Evolutionary conservation across 345 rosid genomes (phyloP).

Genomic region (Arabidopsis suecica): DNA sequence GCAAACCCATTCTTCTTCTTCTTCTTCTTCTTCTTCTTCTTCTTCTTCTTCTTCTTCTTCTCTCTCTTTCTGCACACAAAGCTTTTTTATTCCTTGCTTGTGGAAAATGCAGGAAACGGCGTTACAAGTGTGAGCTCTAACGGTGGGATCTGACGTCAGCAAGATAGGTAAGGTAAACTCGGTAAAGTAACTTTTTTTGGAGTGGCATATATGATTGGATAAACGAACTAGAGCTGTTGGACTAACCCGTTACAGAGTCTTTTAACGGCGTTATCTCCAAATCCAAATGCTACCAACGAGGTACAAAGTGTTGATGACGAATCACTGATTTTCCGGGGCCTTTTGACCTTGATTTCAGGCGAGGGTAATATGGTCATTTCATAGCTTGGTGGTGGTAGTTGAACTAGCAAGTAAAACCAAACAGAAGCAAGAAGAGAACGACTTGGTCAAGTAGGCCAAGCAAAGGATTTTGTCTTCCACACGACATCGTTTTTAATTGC

Average conservation of each 20-base stretch:
- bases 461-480: conserved; percentile 23
- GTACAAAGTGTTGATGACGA: conserved; percentile 12
- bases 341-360: conserved; percentile 24
- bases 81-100: conserved; percentile 11
- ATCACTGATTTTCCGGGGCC: conserved; percentile 24
- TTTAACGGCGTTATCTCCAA: conserved; percentile 39
- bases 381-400: neutral
- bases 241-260: conserved; percentile 38
- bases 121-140: conserved; percentile 36
- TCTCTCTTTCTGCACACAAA: conserved; percentile 19
- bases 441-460: conserved; percentile 36
- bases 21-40: conserved; percentile 1
- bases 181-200: conserved; percentile 30
- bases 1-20: conserved; percentile 72
- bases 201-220: conserved; percentile 5
- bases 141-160: conserved; percentile 43
- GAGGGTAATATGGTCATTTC: conserved; percentile 23
- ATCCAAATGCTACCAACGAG: conserved; percentile 9
- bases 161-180: neutral
- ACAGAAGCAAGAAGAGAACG: conserved; percentile 24
- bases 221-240: conserved; percentile 34
- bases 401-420: conserved; percentile 8
- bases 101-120: conserved; percentile 33
- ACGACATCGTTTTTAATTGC: conserved; percentile 5
- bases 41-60: conserved; percentile 2